These are phyloP conservation scores for Ceratocystis alfenasii DNA, from an alignment of 2,329 filamentous ascomycete species.

Conservation along the genomic window DNA sequence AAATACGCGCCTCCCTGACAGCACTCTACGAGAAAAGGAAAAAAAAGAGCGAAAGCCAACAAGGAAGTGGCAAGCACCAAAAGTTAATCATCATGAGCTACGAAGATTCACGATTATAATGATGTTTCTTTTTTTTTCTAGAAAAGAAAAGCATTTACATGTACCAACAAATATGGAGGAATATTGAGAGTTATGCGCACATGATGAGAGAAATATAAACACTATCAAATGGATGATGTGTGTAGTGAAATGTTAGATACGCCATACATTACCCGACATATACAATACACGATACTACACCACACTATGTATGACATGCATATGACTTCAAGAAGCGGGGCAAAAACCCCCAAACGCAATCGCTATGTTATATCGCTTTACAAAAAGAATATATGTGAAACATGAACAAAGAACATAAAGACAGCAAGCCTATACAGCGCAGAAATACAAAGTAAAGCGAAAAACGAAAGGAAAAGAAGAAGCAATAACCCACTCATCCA, in stretches of 20 bases:
- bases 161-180: neutral
- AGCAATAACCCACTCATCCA: neutral
- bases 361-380: slow-evolving; percentile 5
- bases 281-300: too few species aligned
- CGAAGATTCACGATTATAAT: slow-evolving; percentile 14
- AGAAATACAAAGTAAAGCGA: neutral
- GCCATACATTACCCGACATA: too few species aligned
- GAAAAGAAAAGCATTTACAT: slow-evolving; percentile 1
- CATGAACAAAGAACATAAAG: neutral
- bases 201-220: too few species aligned
- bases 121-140: slow-evolving; percentile 4
- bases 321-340: neutral
- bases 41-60: neutral
- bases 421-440: neutral
- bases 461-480: neutral
- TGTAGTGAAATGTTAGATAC: too few species aligned
- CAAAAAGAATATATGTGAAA: neutral
- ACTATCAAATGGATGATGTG: too few species aligned
- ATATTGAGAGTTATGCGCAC: neutral
- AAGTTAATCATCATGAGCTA: slow-evolving; percentile 13
- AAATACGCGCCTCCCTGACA: slow-evolving; percentile 49
- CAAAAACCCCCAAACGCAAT: neutral
- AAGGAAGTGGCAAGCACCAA: neutral
- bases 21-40: neutral
- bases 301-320: neutral